Conservation (phyloP, 352 stramenopile genomes). For the Peronospora destructor region DNA sequence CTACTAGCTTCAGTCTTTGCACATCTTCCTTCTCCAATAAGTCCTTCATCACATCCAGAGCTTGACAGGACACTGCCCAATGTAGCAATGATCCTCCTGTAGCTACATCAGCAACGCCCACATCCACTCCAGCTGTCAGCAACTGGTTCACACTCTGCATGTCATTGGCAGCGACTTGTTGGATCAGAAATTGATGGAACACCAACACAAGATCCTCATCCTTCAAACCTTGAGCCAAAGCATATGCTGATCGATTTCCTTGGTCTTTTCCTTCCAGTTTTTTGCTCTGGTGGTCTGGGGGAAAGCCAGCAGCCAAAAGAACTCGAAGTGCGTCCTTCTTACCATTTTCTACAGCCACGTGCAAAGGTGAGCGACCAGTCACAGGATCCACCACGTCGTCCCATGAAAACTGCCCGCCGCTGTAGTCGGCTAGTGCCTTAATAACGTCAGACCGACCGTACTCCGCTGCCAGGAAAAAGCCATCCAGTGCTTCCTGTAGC, state of each 20-base stretch:
- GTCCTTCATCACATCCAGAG: conserved; percentile 39
- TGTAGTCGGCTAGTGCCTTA: conserved; percentile 72
- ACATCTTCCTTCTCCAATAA: conserved; percentile 41
- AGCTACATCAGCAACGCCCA: conserved; percentile 43
- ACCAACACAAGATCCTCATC: conserved; percentile 61
- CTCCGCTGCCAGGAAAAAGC: conserved; percentile 78
- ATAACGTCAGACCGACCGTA: conserved; percentile 81
- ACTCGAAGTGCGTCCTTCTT: conserved; percentile 77
- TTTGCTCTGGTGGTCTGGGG: conserved; percentile 45
- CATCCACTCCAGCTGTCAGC: conserved; percentile 50
- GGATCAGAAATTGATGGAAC: conserved; percentile 84
- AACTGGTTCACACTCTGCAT: conserved; percentile 48
- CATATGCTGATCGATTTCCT: conserved; percentile 47
- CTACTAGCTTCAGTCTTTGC: conserved; percentile 31
- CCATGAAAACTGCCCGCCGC: conserved; percentile 42
- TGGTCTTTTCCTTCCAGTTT: background rate
- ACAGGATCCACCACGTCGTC: conserved; percentile 47
- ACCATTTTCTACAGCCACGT: conserved; percentile 61
- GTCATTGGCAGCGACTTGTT: conserved; percentile 70
- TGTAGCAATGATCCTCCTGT: conserved; percentile 65
- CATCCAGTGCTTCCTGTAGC: conserved; percentile 64
- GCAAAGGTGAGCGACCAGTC: conserved; percentile 62
- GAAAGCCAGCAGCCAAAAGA: conserved; percentile 71
- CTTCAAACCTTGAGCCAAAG: conserved; percentile 51
- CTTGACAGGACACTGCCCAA: conserved; percentile 75